phyloP scores from a whole-genome alignment of 1,139 yeast species.

The Geotrichum siamense region DNA sequence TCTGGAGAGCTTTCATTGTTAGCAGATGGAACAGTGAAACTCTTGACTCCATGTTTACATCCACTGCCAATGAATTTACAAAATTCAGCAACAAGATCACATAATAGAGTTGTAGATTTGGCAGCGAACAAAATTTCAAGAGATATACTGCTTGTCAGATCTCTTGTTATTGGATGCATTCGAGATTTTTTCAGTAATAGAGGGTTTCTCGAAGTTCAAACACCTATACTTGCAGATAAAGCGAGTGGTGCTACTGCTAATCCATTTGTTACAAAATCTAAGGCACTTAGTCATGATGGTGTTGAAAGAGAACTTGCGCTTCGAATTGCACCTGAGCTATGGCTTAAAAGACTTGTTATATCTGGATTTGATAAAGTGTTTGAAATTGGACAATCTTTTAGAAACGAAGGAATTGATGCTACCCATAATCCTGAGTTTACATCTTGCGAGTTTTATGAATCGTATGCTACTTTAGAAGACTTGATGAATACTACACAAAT shows the following conservation, averaged over 20 bases:
- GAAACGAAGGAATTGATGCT: constrained; percentile 89
- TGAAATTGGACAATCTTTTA: constrained; percentile 77
- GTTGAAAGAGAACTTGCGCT: constrained; percentile 43
- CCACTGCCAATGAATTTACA: constrained; percentile 59
- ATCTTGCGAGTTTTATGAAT: constrained; percentile 86
- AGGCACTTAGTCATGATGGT: constrained; percentile 38
- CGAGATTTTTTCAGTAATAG: constrained; percentile 48
- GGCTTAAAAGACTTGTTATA: constrained; percentile 77
- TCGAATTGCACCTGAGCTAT: constrained; percentile 89
- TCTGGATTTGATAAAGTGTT: constrained; percentile 80
- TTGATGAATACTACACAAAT: constrained; percentile 59
- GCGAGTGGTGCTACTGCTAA: constrained; percentile 87
- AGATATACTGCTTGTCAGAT: constrained; percentile 47
- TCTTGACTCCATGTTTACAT: constrained; percentile 63
- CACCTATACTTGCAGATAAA: constrained; percentile 67
- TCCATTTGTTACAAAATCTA: constrained; percentile 60
- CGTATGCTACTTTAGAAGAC: constrained; percentile 63
- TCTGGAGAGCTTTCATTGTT: constrained; percentile 74
- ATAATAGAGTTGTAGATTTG: constrained; percentile 69
- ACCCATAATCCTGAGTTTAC: constrained; percentile 96
- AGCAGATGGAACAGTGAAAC: constrained; percentile 41
- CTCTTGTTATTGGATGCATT: constrained; percentile 47
- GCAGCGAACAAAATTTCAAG: constrained; percentile 49
- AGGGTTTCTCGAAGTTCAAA: constrained; percentile 76
- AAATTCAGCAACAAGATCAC: constrained; percentile 52